Conservation (phyloP, 768 basidiomycete genomes). For the Suillus plorans region DNA sequence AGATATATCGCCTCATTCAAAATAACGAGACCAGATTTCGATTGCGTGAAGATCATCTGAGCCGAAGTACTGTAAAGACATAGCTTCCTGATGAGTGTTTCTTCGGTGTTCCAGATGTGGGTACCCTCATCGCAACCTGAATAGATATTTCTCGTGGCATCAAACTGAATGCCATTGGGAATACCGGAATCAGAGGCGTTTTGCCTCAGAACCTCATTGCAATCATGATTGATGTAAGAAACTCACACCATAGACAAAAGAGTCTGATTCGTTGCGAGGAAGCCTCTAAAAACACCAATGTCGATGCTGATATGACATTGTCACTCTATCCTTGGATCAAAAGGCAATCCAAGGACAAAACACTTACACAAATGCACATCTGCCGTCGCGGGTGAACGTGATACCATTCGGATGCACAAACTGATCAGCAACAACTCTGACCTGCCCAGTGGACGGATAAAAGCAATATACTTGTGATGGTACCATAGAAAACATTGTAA, state of each 20-base stretch:
- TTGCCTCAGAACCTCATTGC: background rate
- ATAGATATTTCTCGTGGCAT: slow-evolving; percentile 64
- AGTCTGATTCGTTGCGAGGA: slow-evolving; percentile 52
- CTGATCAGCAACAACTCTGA: slow-evolving; percentile 44
- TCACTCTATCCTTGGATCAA: slow-evolving; percentile 10
- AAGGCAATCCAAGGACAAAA: slow-evolving; percentile 4
- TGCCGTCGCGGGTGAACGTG: slow-evolving; percentile 33
- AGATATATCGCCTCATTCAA: slow-evolving; percentile 40
- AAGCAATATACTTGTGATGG: slow-evolving; percentile 49
- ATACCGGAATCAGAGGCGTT: slow-evolving; percentile 51
- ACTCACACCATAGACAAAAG: slow-evolving; percentile 67
- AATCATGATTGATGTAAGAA: background rate
- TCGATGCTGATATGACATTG: slow-evolving; percentile 27
- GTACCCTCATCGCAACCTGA: slow-evolving; percentile 69
- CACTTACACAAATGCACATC: slow-evolving; percentile 29
- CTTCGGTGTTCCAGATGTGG: slow-evolving; percentile 57
- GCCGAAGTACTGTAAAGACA: slow-evolving; percentile 41
- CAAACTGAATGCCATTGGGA: slow-evolving; percentile 68
- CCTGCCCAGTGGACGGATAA: slow-evolving; percentile 38
- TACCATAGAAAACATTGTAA: slow-evolving; percentile 32
- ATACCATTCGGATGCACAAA: slow-evolving; percentile 40
- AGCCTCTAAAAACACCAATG: slow-evolving; percentile 38
- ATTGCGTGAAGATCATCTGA: slow-evolving; percentile 40
- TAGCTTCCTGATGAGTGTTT: slow-evolving; percentile 64
- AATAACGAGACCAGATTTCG: slow-evolving; percentile 37